Evolutionary conservation across 192 early-diverging fungal species (phyloP).

Genomic region (Rhizoclosmatium globosum): DNA sequence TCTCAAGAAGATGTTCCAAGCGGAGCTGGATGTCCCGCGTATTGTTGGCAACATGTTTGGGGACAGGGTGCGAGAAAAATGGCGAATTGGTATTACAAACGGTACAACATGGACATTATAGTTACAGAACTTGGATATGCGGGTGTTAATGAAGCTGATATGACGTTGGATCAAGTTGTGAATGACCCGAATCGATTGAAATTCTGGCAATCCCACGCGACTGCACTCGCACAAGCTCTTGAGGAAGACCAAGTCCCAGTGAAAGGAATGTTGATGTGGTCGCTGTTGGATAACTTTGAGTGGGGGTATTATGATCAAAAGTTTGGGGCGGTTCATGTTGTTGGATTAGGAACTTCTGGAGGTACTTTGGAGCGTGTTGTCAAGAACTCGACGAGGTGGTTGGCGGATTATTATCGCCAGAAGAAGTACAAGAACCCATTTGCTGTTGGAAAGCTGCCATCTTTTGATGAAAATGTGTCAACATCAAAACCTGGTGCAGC

Average conservation of each 20-base stretch:
- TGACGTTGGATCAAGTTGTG: conserved; percentile 1
- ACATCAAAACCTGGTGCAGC: too few species aligned
- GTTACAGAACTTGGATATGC: conserved; percentile 35
- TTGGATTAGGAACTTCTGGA: neutral
- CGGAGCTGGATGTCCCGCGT: conserved; percentile 7
- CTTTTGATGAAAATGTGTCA: neutral
- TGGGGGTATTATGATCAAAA: conserved; percentile 37
- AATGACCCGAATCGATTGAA: conserved; percentile 34
- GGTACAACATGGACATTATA: conserved; percentile 33
- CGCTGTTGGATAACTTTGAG: conserved; percentile 56
- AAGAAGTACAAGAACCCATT: conserved; percentile 5
- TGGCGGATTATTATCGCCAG: neutral
- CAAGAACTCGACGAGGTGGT: conserved; percentile 3
- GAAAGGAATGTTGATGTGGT: conserved; percentile 48
- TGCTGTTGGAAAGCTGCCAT: neutral
- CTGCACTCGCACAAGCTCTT: conserved; percentile 24
- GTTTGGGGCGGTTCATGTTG: conserved; percentile 7
- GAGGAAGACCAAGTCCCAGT: conserved; percentile 37
- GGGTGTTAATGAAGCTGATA: neutral
- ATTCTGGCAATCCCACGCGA: conserved; percentile 46
- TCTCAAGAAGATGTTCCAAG: neutral
- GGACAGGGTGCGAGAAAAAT: conserved; percentile 23
- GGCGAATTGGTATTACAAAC: conserved; percentile 12
- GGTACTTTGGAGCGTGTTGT: conserved; percentile 16
- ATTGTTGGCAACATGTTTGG: conserved; percentile 19